These are phyloP conservation scores for Sechiopsis laciniata DNA, from an alignment of 306 rosid species.

Conservation along the genomic window DNA sequence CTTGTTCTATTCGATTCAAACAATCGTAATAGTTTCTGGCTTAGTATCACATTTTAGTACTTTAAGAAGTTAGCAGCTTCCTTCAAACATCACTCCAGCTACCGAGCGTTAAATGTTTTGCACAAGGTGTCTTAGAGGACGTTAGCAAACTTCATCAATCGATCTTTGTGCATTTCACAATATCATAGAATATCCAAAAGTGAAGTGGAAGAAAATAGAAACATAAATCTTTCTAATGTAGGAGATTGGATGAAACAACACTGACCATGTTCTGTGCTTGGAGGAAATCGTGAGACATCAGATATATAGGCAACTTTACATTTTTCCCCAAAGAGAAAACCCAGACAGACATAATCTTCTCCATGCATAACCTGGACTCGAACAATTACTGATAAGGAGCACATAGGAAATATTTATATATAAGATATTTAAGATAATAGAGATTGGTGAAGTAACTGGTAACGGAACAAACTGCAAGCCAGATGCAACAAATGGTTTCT, in stretches of 20 bases:
- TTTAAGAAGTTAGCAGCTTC: neutral
- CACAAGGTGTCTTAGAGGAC: neutral
- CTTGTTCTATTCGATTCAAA: no score
- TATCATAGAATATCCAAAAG: neutral
- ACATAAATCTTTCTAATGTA: neutral
- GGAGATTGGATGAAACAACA: constrained; percentile 1
- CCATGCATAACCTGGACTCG: constrained; percentile 80
- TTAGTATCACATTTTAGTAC: neutral
- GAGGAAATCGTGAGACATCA: constrained; percentile 80
- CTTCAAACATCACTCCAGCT: neutral
- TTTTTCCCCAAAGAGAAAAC: constrained; percentile 81
- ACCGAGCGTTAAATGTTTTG: neutral
- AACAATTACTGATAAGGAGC: constrained; percentile 24
- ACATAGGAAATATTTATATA: neutral
- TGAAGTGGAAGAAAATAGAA: constrained; percentile 1
- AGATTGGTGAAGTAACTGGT: constrained; percentile 51
- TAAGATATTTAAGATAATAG: constrained; percentile 12
- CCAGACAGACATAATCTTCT: constrained; percentile 85
- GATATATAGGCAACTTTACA: constrained; percentile 75
- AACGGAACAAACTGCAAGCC: constrained; percentile 78
- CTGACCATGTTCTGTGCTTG: constrained; percentile 75
- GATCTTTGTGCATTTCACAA: neutral
- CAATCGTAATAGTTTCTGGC: no score
- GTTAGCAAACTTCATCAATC: neutral
- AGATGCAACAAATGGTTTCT: constrained; percentile 66